These are phyloP conservation scores for Corylus americana DNA, from an alignment of 306 rosid genomes.

Conservation along the genomic window DNA sequence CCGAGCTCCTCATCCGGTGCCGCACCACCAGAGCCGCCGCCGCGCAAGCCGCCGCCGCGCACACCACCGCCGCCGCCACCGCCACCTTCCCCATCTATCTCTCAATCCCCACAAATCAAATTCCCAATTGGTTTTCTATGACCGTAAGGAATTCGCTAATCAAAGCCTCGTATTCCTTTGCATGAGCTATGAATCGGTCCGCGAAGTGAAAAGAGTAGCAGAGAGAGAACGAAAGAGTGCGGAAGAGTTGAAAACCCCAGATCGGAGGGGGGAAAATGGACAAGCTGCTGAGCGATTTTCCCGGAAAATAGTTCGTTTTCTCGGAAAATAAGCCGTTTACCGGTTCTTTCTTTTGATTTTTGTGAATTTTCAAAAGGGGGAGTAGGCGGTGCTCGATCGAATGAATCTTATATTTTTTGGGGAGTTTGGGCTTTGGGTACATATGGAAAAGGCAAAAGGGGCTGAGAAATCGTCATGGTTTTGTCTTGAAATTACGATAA, in stretches of 20 bases:
- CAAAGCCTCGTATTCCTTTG: slow-evolving; percentile 26
- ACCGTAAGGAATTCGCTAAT: neutral
- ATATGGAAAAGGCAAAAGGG: neutral
- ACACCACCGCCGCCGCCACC: slow-evolving; percentile 61
- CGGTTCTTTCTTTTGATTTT: neutral
- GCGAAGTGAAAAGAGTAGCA: slow-evolving; percentile 21
- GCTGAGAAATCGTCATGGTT: neutral
- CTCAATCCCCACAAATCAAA: slow-evolving; percentile 2
- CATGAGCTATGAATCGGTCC: neutral
- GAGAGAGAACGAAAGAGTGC: slow-evolving; percentile 6
- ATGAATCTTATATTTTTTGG: neutral
- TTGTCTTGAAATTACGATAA: neutral
- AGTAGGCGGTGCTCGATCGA: neutral
- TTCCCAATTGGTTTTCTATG: slow-evolving; percentile 19
- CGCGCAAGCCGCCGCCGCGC: slow-evolving; percentile 72
- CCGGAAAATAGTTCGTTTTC: neutral
- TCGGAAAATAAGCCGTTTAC: slow-evolving; percentile 1
- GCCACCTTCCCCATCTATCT: slow-evolving; percentile 66
- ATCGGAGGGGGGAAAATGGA: neutral
- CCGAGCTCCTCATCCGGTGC: slow-evolving; percentile 46
- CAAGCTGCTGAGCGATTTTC: neutral
- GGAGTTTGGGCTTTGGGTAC: neutral
- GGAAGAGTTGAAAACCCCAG: neutral
- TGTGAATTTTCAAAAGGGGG: neutral
- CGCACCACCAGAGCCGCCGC: slow-evolving; percentile 80